These are phyloP conservation scores for Talaromyces sp. DNA, from an alignment of 2,329 filamentous ascomycete species.

Conservation along the genomic window DNA sequence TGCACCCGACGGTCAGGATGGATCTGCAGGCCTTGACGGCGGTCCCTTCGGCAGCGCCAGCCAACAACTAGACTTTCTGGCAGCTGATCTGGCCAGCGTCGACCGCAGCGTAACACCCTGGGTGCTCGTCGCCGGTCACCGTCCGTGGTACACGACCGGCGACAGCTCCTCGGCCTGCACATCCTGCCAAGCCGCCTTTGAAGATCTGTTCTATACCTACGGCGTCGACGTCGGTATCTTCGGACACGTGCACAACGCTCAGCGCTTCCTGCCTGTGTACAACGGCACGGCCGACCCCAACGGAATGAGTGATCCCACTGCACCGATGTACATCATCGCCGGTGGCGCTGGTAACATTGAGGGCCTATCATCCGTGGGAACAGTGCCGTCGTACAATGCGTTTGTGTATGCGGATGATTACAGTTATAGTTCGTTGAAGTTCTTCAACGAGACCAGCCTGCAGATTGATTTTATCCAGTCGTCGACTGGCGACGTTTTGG, in stretches of 20 bases:
- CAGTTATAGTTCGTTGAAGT: constrained; percentile 49
- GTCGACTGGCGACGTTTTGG: constrained; percentile 47
- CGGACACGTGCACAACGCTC: constrained; percentile 58
- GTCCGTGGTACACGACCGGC: constrained; percentile 49
- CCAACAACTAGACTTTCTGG: constrained; percentile 55
- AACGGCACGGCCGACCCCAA: constrained; percentile 40
- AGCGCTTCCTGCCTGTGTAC: constrained; percentile 44
- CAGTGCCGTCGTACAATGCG: constrained; percentile 41
- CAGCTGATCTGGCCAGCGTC: constrained; percentile 54
- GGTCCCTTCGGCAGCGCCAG: constrained; percentile 49
- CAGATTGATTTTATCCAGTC: constrained; percentile 52
- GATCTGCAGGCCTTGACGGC: constrained; percentile 42
- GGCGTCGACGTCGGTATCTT: constrained; percentile 57
- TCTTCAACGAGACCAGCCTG: constrained; percentile 46
- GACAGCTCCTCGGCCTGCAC: constrained; percentile 36
- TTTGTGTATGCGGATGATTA: constrained; percentile 39
- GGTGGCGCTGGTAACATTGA: constrained; percentile 58
- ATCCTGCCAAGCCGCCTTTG: constrained; percentile 52
- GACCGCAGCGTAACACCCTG: constrained; percentile 55
- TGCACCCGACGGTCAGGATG: constrained; percentile 46
- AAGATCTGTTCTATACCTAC: constrained; percentile 53
- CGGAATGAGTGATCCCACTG: constrained; percentile 49
- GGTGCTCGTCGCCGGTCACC: constrained; percentile 46
- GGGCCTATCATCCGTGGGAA: constrained; percentile 45
- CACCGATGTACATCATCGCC: constrained; percentile 55